A percentile compares a stretch with the other conserved stretches of the same genome.
phyloP scores from a whole-genome alignment of 2,329 filamentous ascomycete genomes.

The Macroventuria anomochaeta region DNA sequence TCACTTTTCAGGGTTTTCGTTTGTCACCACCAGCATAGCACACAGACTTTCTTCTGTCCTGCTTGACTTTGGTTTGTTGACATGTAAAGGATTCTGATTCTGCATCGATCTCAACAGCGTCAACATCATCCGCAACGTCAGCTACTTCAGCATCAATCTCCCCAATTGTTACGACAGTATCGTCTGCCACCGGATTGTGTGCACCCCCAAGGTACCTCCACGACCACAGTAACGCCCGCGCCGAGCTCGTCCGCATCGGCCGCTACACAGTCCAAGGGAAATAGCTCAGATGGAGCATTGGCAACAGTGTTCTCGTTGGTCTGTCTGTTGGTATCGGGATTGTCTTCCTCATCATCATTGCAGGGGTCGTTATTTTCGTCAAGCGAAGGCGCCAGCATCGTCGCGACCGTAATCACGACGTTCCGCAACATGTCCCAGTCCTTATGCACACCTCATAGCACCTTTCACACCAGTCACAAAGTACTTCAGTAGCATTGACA shows the following conservation, averaged over 20 bases:
- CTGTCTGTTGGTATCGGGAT: neutral
- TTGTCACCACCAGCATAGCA: too few species aligned
- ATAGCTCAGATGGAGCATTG: neutral
- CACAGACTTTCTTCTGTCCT: too few species aligned
- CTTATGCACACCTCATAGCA: too few species aligned
- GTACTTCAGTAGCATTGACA: neutral
- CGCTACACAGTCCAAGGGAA: neutral
- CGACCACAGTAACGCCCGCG: neutral
- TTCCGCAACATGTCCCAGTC: too few species aligned
- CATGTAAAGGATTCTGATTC: neutral
- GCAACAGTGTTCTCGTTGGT: neutral
- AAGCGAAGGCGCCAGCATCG: neutral
- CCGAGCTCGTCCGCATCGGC: neutral
- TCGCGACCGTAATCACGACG: neutral
- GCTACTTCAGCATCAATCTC: neutral
- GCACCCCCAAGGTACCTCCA: neutral
- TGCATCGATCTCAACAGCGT: neutral
- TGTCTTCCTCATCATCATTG: neutral
- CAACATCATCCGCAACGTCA: neutral
- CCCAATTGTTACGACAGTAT: neutral
- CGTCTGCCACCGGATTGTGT: neutral
- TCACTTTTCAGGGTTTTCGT: too few species aligned
- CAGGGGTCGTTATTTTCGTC: neutral
- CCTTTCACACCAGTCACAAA: too few species aligned
- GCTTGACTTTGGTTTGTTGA: neutral